phyloP scores from a whole-genome alignment of 2,329 filamentous ascomycete genomes.

The Kalmusia sp. region DNA sequence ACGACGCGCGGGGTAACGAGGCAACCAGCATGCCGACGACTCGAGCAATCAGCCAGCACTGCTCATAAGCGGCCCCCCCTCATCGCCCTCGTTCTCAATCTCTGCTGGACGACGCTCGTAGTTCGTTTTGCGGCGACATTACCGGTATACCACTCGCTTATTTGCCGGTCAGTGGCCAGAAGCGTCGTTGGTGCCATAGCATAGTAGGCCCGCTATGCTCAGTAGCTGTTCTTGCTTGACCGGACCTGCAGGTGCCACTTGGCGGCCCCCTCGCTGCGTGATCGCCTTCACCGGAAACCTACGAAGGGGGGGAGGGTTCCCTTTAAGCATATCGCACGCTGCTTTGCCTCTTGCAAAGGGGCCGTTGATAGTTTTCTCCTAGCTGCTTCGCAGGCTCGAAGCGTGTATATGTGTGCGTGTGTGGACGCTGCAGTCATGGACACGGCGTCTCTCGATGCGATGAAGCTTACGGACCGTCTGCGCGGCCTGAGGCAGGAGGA shows the following conservation, averaged over 20 bases:
- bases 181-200: too few species aligned
- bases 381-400: constrained; percentile 16
- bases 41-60: background rate
- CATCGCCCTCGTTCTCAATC: background rate
- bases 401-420: background rate
- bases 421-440: background rate
- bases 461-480: constrained; percentile 35
- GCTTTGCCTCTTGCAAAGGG: constrained; percentile 2
- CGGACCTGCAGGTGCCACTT: constrained; percentile 9
- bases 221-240: too few species aligned
- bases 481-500: constrained; percentile 33
- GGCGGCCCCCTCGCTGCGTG: background rate
- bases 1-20: background rate
- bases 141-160: background rate
- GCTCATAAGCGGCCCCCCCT: background rate
- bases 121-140: background rate
- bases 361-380: background rate
- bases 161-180: background rate
- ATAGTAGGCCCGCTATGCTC: too few species aligned
- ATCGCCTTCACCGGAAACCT: constrained; percentile 10
- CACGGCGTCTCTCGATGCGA: constrained; percentile 33
- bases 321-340: constrained; percentile 8
- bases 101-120: background rate
- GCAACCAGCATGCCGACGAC: too few species aligned
- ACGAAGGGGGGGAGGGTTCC: too few species aligned